A percentile compares a stretch with the other conserved stretches of the same genome.
These are phyloP conservation scores for Aspergillus ochraceus DNA, from an alignment of 2,329 filamentous ascomycete genomes.

Conservation along the genomic window DNA sequence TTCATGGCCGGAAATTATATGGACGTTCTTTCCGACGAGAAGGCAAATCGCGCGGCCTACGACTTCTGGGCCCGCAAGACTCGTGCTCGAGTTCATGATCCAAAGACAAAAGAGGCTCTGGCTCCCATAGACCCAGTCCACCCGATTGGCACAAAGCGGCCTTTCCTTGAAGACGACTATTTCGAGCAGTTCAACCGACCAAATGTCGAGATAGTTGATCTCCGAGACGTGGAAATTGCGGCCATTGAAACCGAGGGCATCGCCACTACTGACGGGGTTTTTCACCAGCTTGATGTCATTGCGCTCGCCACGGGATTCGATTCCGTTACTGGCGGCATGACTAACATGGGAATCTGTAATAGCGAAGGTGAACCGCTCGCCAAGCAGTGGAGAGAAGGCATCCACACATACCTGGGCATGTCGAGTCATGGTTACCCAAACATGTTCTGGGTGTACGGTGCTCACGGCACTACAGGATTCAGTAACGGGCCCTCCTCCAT, in stretches of 20 bases:
- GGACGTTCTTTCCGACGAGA: conserved; percentile 49
- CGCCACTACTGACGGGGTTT: conserved; percentile 36
- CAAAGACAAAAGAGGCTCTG: conserved; percentile 51
- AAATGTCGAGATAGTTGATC: conserved; percentile 49
- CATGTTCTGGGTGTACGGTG: conserved; percentile 44
- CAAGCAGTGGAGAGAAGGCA: conserved; percentile 18
- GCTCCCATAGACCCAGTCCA: conserved; percentile 56
- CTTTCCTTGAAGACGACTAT: conserved; percentile 50
- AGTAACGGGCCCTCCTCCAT: conserved; percentile 37
- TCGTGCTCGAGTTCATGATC: conserved; percentile 52
- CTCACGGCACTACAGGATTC: conserved; percentile 36
- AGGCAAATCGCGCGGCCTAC: conserved; percentile 57
- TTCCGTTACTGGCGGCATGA: conserved; percentile 14
- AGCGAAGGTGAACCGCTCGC: conserved; percentile 9
- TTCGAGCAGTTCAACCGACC: conserved; percentile 52
- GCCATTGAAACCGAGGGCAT: conserved; percentile 44
- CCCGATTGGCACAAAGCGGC: conserved; percentile 56
- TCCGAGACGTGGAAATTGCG: conserved; percentile 46
- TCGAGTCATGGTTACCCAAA: conserved; percentile 44
- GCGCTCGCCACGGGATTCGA: conserved; percentile 15
- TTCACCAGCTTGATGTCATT: conserved; percentile 30
- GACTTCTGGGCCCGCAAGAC: conserved; percentile 58
- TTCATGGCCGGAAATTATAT: conserved; percentile 58
- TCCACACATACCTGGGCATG: conserved; percentile 39
- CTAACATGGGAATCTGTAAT: conserved; percentile 15